Evolutionary conservation across 345 rosid genomes (phyloP), one percentile per base, ranked within the genome.

Genomic region (Dimocarpus longan): DNA sequence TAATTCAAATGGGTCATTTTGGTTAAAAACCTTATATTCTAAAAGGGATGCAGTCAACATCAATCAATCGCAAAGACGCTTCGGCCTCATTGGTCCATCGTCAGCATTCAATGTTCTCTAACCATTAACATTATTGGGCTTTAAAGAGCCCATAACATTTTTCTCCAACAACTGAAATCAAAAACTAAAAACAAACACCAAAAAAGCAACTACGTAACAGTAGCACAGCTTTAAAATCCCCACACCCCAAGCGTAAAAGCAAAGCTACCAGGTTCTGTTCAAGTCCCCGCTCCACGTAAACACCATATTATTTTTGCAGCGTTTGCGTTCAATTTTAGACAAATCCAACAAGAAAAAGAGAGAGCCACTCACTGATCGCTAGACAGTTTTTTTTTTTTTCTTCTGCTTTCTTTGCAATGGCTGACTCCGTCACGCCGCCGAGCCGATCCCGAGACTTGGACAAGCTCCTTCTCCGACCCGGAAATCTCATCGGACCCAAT

Each of bases 401-500:
- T 26, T 26, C 1, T 26, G 28, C 28, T 26, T 26, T 0, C 6
- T 26, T 42, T 18, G 32, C 56, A 78, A 95, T 95, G 98, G 89
- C 89, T 43, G 91, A 81, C 79, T 43, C 87, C 48, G 74, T 81
- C 39, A 83, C 46, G 74, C 86, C 80, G 42, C 88, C 78, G 54
- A 91, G 97, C 80, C 87, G 91, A 81, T 83, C 97, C 56, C 90
- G 97, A 77, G 98, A 94, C 93, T 91, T 96, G 13, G 98, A 96
- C 84, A 96, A 96, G 87, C 91, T 96, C 59, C 93, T 96, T 44
- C 97, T 96, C 82, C 81, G 97, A n/a, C 90, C 91, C 5, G 97
- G 99, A 48, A 94, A 94, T 84, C 95, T 96, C 76, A 97, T 94
- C 56, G 93, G 89, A 39, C 86, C 96, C 43, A 87, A 74, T 78